Percentiles rank a stretch among this genome's conserved stretches.
Conservation (phyloP, 1,284 basidiomycete genomes). For the Rhodofomes roseus region DNA sequence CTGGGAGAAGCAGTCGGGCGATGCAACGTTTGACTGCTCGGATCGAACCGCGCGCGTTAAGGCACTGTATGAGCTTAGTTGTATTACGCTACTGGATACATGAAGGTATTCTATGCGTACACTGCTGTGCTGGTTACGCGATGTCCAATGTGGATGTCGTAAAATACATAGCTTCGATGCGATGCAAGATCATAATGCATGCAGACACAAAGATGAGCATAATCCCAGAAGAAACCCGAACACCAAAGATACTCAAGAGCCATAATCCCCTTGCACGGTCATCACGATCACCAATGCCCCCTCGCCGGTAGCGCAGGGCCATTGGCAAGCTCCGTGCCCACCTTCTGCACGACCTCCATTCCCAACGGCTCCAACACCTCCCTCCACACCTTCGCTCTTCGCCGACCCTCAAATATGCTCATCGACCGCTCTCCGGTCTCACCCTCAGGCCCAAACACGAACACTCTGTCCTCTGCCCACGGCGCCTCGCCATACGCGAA, state of each 20-base stretch:
- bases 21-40: too few species aligned
- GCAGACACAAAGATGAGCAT: background rate
- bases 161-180: background rate
- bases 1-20: too few species aligned
- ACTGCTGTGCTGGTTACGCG: background rate
- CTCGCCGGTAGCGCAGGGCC: conserved; percentile 39
- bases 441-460: conserved; percentile 72
- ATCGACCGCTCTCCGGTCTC: conserved; percentile 59
- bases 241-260: background rate
- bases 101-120: background rate
- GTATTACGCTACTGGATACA: background rate
- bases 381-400: conserved; percentile 51
- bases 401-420: conserved; percentile 50
- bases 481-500: conserved; percentile 70
- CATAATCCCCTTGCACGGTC: background rate
- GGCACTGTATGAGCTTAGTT: too few species aligned
- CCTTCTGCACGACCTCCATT: conserved; percentile 59
- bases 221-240: background rate
- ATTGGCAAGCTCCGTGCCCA: conserved; percentile 67
- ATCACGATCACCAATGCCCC: background rate
- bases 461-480: conserved; percentile 64
- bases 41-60: too few species aligned
- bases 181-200: background rate
- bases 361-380: conserved; percentile 65
- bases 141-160: background rate